phyloP scores from a whole-genome alignment of 371 early-diverging fungal genomes.

The Syncephalastrum racemosum region DNA sequence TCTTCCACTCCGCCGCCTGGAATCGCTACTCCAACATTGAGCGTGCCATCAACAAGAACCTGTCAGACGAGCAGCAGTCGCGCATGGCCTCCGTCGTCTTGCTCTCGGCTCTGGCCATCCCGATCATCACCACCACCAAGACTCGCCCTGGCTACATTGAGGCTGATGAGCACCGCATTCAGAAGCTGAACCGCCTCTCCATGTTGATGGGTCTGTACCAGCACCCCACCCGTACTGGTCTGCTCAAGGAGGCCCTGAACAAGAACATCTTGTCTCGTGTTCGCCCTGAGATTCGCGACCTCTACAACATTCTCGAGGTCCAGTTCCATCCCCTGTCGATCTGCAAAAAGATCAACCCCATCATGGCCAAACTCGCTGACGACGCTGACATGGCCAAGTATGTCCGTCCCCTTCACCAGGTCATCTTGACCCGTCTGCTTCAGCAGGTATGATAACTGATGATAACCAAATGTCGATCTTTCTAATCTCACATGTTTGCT shows the following conservation, averaged over 20 bases:
- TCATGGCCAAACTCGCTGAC: constrained; percentile 71
- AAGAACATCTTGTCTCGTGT: constrained; percentile 86
- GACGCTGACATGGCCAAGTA: constrained; percentile 82
- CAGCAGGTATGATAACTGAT: constrained; percentile 58
- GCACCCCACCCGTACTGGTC: constrained; percentile 87
- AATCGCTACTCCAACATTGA: constrained; percentile 89
- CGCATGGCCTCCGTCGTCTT: constrained; percentile 91
- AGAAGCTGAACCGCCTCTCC: constrained; percentile 83
- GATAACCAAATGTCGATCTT: background rate
- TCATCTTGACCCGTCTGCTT: constrained; percentile 91
- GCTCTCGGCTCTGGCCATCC: constrained; percentile 89
- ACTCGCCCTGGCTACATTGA: constrained; percentile 65
- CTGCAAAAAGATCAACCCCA: constrained; percentile 92
- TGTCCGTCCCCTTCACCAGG: constrained; percentile 91
- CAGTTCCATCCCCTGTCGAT: constrained; percentile 98
- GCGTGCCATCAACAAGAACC: constrained; percentile 67
- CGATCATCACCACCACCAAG: constrained; percentile 82
- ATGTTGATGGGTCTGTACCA: constrained; percentile 81
- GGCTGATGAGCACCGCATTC: constrained; percentile 83
- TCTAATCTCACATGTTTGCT: background rate
- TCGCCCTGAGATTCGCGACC: constrained; percentile 85
- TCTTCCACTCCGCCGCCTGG: constrained; percentile 97
- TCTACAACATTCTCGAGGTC: constrained; percentile 93
- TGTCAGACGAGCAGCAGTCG: constrained; percentile 71
- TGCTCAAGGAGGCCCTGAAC: constrained; percentile 88